Percentiles rank a stretch among this genome's conserved stretches.
These are phyloP conservation scores for Gnomoniopsis smithogilvyi DNA, from an alignment of 2,329 filamentous ascomycete genomes.

Conservation along the genomic window DNA sequence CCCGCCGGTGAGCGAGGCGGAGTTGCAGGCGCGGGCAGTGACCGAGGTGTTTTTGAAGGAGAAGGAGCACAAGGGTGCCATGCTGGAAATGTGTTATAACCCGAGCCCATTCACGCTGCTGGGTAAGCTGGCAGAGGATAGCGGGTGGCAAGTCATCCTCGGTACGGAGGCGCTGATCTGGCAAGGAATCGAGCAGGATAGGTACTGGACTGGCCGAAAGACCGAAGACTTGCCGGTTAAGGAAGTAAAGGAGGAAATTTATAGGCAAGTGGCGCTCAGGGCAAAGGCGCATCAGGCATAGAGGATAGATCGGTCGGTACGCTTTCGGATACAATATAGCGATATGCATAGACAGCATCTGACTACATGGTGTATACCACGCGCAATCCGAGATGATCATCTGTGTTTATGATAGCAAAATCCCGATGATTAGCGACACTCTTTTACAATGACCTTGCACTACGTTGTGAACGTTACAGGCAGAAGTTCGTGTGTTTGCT, in stretches of 20 bases:
- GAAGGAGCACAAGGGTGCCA: constrained; percentile 58
- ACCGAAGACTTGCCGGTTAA: constrained; percentile 57
- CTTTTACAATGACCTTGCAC: too few species aligned
- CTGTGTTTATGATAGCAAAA: too few species aligned
- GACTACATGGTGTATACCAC: background rate
- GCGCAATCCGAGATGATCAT: too few species aligned
- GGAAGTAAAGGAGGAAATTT: constrained; percentile 53
- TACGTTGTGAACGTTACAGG: too few species aligned
- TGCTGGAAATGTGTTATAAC: constrained; percentile 84
- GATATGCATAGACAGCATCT: background rate
- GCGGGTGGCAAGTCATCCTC: constrained; percentile 70
- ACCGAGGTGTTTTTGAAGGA: constrained; percentile 41
- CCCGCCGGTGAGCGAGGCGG: constrained; percentile 61
- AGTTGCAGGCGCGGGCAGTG: constrained; percentile 58
- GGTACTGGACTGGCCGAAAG: constrained; percentile 62
- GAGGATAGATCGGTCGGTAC: too few species aligned
- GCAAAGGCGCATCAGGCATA: constrained; percentile 20
- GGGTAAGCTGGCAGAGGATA: constrained; percentile 54
- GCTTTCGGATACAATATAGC: too few species aligned
- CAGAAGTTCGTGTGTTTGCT: too few species aligned
- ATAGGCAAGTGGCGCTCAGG: constrained; percentile 22
- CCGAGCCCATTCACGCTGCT: constrained; percentile 67
- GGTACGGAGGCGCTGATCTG: constrained; percentile 76
- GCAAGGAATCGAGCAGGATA: constrained; percentile 69
- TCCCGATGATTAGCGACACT: too few species aligned